Percentiles rank a stretch among this genome's conserved stretches.
These are phyloP conservation scores for Phytophthora colocasiae DNA, from an alignment of 352 stramenopile genomes.

Conservation along the genomic window DNA sequence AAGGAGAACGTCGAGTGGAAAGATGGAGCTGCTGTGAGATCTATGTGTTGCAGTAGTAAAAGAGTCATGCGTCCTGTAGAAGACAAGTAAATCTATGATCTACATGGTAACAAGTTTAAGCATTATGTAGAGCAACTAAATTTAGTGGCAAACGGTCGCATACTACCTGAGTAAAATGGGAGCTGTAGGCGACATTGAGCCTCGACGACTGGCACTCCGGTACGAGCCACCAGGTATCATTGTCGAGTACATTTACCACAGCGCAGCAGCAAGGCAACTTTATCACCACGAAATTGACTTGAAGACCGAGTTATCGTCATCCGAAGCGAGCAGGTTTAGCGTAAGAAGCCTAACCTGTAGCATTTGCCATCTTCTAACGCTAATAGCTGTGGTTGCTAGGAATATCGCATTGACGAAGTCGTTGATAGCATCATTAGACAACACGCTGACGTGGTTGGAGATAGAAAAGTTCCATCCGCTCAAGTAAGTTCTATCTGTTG, in stretches of 20 bases:
- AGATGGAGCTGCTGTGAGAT: slow-evolving; percentile 34
- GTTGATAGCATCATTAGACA: slow-evolving; percentile 48
- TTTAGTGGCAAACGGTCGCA: slow-evolving; percentile 11
- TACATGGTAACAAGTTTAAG: no score
- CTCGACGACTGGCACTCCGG: slow-evolving; percentile 60
- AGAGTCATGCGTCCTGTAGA: slow-evolving; percentile 56
- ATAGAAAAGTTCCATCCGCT: slow-evolving; percentile 46
- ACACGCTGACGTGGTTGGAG: slow-evolving; percentile 49
- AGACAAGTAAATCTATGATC: slow-evolving; percentile 11
- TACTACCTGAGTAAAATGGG: slow-evolving; percentile 10
- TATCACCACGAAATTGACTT: slow-evolving; percentile 76
- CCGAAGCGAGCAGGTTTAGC: slow-evolving; percentile 13
- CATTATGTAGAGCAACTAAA: slow-evolving; percentile 4
- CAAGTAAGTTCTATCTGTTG: slow-evolving; percentile 40
- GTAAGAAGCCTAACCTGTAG: slow-evolving; percentile 3
- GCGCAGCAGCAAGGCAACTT: slow-evolving; percentile 33
- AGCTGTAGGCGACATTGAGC: slow-evolving; percentile 43
- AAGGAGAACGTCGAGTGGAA: slow-evolving; percentile 96
- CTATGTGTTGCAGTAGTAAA: slow-evolving; percentile 58
- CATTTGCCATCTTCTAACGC: no score
- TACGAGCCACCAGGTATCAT: slow-evolving; percentile 63
- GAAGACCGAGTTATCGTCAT: slow-evolving; percentile 18
- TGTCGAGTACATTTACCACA: slow-evolving; percentile 59
- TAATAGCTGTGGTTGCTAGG: slow-evolving; percentile 22
- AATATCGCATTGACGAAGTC: slow-evolving; percentile 38